Percentiles rank a stretch among this genome's conserved stretches.
Evolutionary conservation across 177 flowering plant species (phyloP).

Genomic region (Vitis hybrid): DNA sequence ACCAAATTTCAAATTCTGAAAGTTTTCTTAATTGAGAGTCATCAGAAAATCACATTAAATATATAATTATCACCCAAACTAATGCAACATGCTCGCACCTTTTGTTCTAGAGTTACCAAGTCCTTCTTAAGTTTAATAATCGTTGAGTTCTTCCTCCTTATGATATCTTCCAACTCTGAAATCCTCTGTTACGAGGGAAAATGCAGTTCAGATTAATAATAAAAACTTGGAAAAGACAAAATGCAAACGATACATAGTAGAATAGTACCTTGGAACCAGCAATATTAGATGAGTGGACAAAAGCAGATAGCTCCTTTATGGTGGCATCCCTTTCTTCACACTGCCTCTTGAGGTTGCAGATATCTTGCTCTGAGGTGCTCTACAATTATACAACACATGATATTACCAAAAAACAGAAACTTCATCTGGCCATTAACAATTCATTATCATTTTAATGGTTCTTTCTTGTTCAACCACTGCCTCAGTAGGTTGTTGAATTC

Average conservation of each 20-base stretch:
- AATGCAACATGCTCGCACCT: conserved; percentile 40
- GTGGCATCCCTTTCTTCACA: conserved; percentile 75
- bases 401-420: background rate
- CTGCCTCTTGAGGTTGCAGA: conserved; percentile 59
- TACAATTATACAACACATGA: conserved; percentile 33
- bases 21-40: no score
- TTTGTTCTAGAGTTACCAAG: conserved; percentile 67
- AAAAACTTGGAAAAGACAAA: background rate
- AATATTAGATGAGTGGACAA: conserved; percentile 45
- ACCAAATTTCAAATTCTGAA: background rate
- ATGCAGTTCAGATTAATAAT: background rate
- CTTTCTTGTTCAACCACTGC: no score
- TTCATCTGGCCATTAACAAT: background rate
- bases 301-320: conserved; percentile 56
- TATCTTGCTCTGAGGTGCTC: conserved; percentile 61
- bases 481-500: no score
- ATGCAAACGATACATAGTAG: background rate
- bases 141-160: conserved; percentile 64
- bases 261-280: conserved; percentile 58
- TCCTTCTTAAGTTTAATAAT: conserved; percentile 75
- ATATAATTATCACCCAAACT: background rate
- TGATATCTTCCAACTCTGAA: conserved; percentile 74
- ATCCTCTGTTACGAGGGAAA: conserved; percentile 53
- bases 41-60: background rate
- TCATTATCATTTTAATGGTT: background rate